Percentiles rank a stretch among this genome's conserved stretches.
These are phyloP conservation scores for Emericellopsis atlantica DNA, from an alignment of 2,329 filamentous ascomycete species.

Conservation along the genomic window DNA sequence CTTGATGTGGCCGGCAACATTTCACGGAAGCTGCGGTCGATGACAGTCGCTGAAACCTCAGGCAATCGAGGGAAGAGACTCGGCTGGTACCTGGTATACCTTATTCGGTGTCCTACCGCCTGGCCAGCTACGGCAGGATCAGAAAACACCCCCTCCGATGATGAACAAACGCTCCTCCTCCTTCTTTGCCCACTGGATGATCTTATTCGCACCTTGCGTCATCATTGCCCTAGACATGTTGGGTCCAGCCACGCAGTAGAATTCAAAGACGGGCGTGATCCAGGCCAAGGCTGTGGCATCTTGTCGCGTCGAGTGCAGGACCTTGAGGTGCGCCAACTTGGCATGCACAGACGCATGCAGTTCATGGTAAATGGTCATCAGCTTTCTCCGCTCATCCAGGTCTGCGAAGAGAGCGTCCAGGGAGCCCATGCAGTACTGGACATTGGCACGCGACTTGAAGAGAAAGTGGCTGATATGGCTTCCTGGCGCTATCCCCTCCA, in stretches of 20 bases:
- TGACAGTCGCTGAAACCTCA: too few relatives aligned
- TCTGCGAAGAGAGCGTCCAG: constrained; percentile 54
- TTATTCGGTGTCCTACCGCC: too few relatives aligned
- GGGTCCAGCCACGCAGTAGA: constrained; percentile 87
- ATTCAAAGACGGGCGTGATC: constrained; percentile 82
- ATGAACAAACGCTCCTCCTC: constrained; percentile 95
- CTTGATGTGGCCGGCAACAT: too few relatives aligned
- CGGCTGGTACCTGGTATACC: too few relatives aligned
- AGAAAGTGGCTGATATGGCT: constrained; percentile 81
- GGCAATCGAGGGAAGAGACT: too few relatives aligned
- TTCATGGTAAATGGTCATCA: constrained; percentile 76
- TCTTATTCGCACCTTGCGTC: constrained; percentile 74
- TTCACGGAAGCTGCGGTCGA: too few relatives aligned
- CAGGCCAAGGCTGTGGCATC: constrained; percentile 75
- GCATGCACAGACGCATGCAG: constrained; percentile 78
- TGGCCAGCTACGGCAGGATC: background rate
- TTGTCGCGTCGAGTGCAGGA: constrained; percentile 66
- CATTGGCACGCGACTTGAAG: constrained; percentile 88
- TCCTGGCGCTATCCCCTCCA: constrained; percentile 67
- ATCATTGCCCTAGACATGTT: constrained; percentile 52
- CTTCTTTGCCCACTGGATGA: constrained; percentile 81
- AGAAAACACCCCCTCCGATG: constrained; percentile 87
- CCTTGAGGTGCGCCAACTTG: constrained; percentile 73
- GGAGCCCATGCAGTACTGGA: constrained; percentile 89
- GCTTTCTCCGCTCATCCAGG: constrained; percentile 49